Conservation (phyloP, 495 filamentous ascomycete species). For the Clohesyomyces aquaticus region DNA sequence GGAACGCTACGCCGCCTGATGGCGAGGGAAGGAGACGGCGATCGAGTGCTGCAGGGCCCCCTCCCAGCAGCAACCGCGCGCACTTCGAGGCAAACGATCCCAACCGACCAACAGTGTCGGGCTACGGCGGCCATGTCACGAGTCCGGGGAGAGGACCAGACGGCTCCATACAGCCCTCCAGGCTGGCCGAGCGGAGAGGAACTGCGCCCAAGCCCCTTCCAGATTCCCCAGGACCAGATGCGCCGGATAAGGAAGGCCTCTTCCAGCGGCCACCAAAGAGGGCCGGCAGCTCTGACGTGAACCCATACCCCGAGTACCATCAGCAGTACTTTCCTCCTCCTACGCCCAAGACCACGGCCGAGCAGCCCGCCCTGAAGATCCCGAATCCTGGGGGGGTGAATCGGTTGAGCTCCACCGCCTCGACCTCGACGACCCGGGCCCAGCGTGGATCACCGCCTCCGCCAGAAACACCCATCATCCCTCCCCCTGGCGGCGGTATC, state of each 20-base stretch:
- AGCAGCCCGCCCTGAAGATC: slow-evolving; percentile 40
- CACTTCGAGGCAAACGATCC: slow-evolving; percentile 48
- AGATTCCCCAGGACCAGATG: slow-evolving; percentile 71
- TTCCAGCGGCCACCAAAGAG: slow-evolving; percentile 61
- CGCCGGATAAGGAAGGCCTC: slow-evolving; percentile 70
- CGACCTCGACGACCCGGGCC: slow-evolving; percentile 89
- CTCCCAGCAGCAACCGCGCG: slow-evolving; percentile 28
- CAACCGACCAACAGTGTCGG: slow-evolving; percentile 44
- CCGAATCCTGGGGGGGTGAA: slow-evolving; percentile 64
- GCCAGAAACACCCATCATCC: slow-evolving; percentile 88
- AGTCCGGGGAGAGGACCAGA: slow-evolving; percentile 29
- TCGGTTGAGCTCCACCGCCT: slow-evolving; percentile 83
- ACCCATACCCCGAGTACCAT: slow-evolving; percentile 60
- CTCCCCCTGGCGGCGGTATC: slow-evolving; percentile 75
- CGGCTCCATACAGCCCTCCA: slow-evolving; percentile 35
- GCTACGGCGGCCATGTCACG: slow-evolving; percentile 44
- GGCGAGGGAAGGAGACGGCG: slow-evolving; percentile 31
- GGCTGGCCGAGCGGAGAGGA: slow-evolving; percentile 50
- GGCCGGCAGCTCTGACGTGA: slow-evolving; percentile 43
- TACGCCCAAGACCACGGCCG: background rate
- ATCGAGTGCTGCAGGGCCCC: slow-evolving; percentile 34
- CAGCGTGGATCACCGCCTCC: slow-evolving; percentile 92
- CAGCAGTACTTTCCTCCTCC: slow-evolving; percentile 69
- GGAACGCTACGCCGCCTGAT: slow-evolving; percentile 40
- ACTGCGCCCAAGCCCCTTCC: slow-evolving; percentile 74